Base-by-base conservation (phyloP, 441 rosid species). In the Daphne laureola region DNA sequence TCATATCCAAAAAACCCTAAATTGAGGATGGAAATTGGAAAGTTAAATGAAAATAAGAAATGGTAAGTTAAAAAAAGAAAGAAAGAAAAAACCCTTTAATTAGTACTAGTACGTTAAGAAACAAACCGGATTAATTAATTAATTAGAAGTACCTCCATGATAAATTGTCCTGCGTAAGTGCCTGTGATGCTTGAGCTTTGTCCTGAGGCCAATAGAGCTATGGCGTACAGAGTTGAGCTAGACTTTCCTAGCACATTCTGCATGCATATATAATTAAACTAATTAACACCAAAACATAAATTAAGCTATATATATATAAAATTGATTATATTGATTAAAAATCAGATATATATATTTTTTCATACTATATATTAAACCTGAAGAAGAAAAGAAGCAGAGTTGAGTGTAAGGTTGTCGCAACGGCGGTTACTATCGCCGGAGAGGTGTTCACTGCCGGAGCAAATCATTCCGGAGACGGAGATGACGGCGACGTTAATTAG, bases 111-210 rank as follows among this genome's bases (percentile, higher is more conserved):
- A 9, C n/a, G n/a, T n/a, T n/a, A n/a, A n/a, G n/a, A 31, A 9
- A 5, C 25, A 31, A 31, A 31, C 12, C 1, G 38, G 11, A 31
- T 31, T 9, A 31, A 27, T 27, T 27, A 27, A 27, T 4, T 49
- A 13, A 13, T 14, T 18, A 21, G 12, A 48, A 13, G 21, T 18
- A 11, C 53, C 53, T 49, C 36, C 53, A 49, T 49, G 4, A 49
- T 49, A 26, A 26, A 49, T 26, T 49, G 53, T 11, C 53, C 53
- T 7, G 53, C 53, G 26, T 49, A 49, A 23, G 40, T 26, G 3
- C 53, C 53, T 49, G 53, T 49, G 35, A 49, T 38, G 35, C 38
- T 49, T 49, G 53, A 49, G 35, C 53, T 49, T 17, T 49, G 41
- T 26, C 53, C 53, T 5, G 53, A 25, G 15, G 53, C 53, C 9